Evolutionary conservation across 768 basidiomycete genomes (phyloP).

Genomic region (Agaricus subrufescens): DNA sequence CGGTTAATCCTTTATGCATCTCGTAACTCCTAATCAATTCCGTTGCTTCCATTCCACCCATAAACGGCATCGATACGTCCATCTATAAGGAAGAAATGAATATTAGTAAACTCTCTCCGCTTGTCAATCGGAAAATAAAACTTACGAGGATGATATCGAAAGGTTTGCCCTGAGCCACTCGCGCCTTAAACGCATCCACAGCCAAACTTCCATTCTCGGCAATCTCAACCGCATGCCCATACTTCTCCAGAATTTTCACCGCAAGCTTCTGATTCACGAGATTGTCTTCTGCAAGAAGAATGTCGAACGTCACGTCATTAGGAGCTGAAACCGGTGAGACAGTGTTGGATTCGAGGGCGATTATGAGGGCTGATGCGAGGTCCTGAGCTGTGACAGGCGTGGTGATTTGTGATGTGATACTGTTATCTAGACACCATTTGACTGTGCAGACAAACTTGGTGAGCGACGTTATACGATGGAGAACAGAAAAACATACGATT

Average conservation of each 20-base stretch:
- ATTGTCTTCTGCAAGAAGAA: slow-evolving; percentile 96
- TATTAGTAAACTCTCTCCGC: not conserved
- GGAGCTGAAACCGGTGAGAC: slow-evolving; percentile 83
- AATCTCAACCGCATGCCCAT: slow-evolving; percentile 92
- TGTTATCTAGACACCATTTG: slow-evolving; percentile 96
- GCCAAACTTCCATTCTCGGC: slow-evolving; percentile 96
- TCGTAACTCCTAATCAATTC: slow-evolving; percentile 87
- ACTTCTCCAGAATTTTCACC: slow-evolving; percentile 93
- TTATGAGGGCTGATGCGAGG: slow-evolving; percentile 86
- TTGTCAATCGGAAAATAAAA: slow-evolving; percentile 9
- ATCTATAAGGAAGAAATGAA: slow-evolving; percentile 46
- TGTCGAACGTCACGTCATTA: slow-evolving; percentile 85
- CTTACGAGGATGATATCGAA: slow-evolving; percentile 91
- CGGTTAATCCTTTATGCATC: slow-evolving; percentile 57
- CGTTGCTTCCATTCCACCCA: slow-evolving; percentile 98
- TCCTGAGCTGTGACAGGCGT: slow-evolving; percentile 87
- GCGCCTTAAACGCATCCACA: slow-evolving; percentile 84
- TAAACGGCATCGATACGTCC: slow-evolving; percentile 98
- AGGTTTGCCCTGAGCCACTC: slow-evolving; percentile 63
- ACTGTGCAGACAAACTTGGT: slow-evolving; percentile 36
- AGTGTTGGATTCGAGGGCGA: slow-evolving; percentile 92
- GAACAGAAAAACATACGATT: slow-evolving; percentile 49
- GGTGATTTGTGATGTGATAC: slow-evolving; percentile 92
- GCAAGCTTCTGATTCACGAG: slow-evolving; percentile 94
- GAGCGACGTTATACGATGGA: slow-evolving; percentile 1